Evolutionary conservation across 225 moss, liverwort and hornwort genomes (phyloP), one percentile per base, ranked within the genome.

Genomic region (Antitrichia curtipendula): DNA sequence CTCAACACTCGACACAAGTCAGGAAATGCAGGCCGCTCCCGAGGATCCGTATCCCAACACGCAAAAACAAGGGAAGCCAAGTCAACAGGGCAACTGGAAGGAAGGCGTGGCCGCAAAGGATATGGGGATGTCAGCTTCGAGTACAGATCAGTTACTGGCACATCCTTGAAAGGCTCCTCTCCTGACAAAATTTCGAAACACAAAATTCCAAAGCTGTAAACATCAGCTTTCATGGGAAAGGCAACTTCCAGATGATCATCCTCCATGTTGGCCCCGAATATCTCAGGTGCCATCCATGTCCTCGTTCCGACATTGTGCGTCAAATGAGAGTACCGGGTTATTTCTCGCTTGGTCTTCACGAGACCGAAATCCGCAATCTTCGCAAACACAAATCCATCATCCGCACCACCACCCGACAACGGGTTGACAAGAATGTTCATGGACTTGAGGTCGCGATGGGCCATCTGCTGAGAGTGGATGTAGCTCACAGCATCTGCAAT

Each of bases 21-120:
- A 14, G 9, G 12, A 73, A 91, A 80, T 50, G n/a, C 38, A 24
- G 86, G 89, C 6, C 91, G 54, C 45, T 76, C 24, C 2, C 36
- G 80, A 45, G 91, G 86, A 86, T 89, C 86, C 21, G 52, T 66
- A 86, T 82, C 79, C 86, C 86, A 91, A n/a, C 86, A 91, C 28
- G 72, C 47, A 22, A 41, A 60, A 70, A 83, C 41, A 9, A 91
- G 8, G 10, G 83, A 89, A 65, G 73, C 72, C 83, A 91, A 38
- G 47, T 7, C 3, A 7, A 28, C 4, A 27, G 80, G 88, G 43
- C 86, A 91, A 12, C 38, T 83, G 0, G 40, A 25, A 27, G 91
- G 83, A 16, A 91, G 62, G 13, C 10, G n/a, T 19, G 88, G 91
- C 3, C 65, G 64, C 64, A 83, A 62, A n/a, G 88, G 88, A 80